Conservation (phyloP, 805 yeast genomes). For the Lachancea mirantina region DNA sequence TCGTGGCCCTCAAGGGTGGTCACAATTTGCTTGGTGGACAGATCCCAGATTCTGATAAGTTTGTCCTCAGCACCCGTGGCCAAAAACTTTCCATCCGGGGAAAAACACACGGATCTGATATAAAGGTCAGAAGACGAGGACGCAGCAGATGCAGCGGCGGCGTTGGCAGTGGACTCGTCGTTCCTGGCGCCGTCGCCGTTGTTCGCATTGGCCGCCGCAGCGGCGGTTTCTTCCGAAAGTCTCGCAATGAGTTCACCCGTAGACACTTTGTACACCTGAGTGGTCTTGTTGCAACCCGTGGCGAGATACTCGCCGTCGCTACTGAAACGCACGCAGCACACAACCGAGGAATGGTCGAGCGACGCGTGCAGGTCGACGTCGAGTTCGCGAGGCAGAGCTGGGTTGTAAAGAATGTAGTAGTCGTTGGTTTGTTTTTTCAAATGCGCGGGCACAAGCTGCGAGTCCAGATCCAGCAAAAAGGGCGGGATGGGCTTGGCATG, state of each 20-base stretch:
- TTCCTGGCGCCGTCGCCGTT: slow-evolving; percentile 20
- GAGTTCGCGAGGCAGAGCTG: slow-evolving; percentile 64
- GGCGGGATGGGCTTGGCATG: slow-evolving; percentile 76
- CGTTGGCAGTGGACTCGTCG: slow-evolving; percentile 28
- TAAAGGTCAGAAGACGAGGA: slow-evolving; percentile 58
- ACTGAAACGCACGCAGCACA: slow-evolving; percentile 91
- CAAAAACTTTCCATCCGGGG: slow-evolving; percentile 87
- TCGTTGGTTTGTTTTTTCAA: slow-evolving; percentile 78
- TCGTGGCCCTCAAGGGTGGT: slow-evolving; percentile 89
- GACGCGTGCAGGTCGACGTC: slow-evolving; percentile 88
- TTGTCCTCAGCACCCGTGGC: slow-evolving; percentile 94
- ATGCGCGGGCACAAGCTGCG: slow-evolving; percentile 64
- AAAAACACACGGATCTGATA: slow-evolving; percentile 91
- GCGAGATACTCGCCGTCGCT: slow-evolving; percentile 89
- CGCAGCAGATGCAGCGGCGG: slow-evolving; percentile 38
- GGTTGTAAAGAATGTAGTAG: slow-evolving; percentile 85
- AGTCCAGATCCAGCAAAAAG: slow-evolving; percentile 73
- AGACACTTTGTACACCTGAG: slow-evolving; percentile 88
- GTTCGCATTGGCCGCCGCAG: slow-evolving; percentile 34
- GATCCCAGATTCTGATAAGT: slow-evolving; percentile 92
- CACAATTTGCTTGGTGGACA: slow-evolving; percentile 74
- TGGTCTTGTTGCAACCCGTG: slow-evolving; percentile 93
- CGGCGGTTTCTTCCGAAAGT: slow-evolving; percentile 68
- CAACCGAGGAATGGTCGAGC: slow-evolving; percentile 88
- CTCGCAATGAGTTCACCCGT: slow-evolving; percentile 86